Percentiles rank a stretch among this genome's conserved stretches.
Conservation (phyloP, 495 filamentous ascomycete species). For the Aspergillus panamensis region DNA sequence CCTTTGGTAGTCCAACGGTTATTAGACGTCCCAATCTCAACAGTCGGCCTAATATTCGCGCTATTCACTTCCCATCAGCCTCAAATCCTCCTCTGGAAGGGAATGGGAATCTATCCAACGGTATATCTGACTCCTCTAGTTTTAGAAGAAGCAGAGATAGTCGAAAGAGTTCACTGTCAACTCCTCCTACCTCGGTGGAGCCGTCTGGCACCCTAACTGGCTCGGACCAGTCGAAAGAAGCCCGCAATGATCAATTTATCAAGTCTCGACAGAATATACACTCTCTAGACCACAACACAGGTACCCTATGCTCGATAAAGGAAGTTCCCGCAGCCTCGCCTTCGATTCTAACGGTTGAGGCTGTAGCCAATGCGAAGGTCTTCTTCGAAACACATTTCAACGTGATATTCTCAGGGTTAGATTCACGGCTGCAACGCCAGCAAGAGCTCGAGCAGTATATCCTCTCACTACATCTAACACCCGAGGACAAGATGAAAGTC, state of each 20-base stretch:
- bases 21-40: constrained; percentile 48
- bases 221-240: constrained; percentile 18
- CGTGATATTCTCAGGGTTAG: constrained; percentile 50
- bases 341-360: constrained; percentile 74
- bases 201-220: constrained; percentile 19
- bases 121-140: constrained; percentile 42
- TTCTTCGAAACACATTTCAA: constrained; percentile 84
- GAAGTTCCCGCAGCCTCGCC: constrained; percentile 36
- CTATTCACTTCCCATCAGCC: constrained; percentile 22
- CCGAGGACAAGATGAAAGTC: constrained; percentile 52
- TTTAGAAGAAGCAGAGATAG: constrained; percentile 32
- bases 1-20: constrained; percentile 52
- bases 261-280: constrained; percentile 8
- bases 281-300: constrained; percentile 10
- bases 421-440: constrained; percentile 62
- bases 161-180: constrained; percentile 34
- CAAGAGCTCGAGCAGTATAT: constrained; percentile 64
- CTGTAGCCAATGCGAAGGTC: constrained; percentile 73
- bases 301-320: constrained; percentile 17
- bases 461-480: constrained; percentile 43
- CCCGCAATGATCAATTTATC: constrained; percentile 3
- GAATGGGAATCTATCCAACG: constrained; percentile 28
- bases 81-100: constrained; percentile 14
- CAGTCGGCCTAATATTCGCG: constrained; percentile 40
- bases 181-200: constrained; percentile 36